A percentile compares a stretch with the other conserved stretches of the same genome.
These are phyloP conservation scores for Microcyclospora tardicrescens DNA, from an alignment of 2,329 filamentous ascomycete genomes.

Conservation along the genomic window DNA sequence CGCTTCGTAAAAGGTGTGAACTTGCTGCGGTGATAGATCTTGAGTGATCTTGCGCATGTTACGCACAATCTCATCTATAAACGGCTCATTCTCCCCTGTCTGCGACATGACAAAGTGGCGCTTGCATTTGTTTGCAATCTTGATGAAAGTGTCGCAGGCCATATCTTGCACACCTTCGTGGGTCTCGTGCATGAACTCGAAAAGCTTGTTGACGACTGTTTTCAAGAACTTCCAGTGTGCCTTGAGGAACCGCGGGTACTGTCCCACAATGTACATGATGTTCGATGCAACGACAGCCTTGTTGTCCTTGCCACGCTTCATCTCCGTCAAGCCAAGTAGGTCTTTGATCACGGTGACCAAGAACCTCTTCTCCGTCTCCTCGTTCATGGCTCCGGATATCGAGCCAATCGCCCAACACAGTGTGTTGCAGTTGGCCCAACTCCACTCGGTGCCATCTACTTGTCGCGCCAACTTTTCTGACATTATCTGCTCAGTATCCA, in stretches of 20 bases:
- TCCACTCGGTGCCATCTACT: constrained; percentile 93
- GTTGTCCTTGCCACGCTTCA: constrained; percentile 99
- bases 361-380: constrained; percentile 97
- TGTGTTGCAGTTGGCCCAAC: constrained; percentile 99
- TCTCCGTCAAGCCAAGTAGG: constrained; percentile 87
- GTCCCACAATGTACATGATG: constrained; percentile 99
- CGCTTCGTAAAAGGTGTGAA: constrained; percentile 97
- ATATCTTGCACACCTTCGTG: constrained; percentile 99
- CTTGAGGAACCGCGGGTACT: constrained; percentile 96
- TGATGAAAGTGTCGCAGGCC: constrained; percentile 99
- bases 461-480: constrained; percentile 93
- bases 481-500: constrained; percentile 98
- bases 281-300: constrained; percentile 98
- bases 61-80: constrained; percentile 96
- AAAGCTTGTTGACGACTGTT: constrained; percentile 98
- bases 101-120: constrained; percentile 94
- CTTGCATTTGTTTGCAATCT: constrained; percentile 96
- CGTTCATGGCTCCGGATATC: constrained; percentile 97
- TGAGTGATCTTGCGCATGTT: constrained; percentile 93
- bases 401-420: constrained; percentile 99
- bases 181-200: constrained; percentile 99
- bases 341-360: constrained; percentile 98
- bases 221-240: constrained; percentile 99
- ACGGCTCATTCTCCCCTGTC: constrained; percentile 85
- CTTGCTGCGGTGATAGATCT: constrained; percentile 89